Conservation (phyloP, 2,329 filamentous ascomycete species). For the Alternaria dauci region DNA sequence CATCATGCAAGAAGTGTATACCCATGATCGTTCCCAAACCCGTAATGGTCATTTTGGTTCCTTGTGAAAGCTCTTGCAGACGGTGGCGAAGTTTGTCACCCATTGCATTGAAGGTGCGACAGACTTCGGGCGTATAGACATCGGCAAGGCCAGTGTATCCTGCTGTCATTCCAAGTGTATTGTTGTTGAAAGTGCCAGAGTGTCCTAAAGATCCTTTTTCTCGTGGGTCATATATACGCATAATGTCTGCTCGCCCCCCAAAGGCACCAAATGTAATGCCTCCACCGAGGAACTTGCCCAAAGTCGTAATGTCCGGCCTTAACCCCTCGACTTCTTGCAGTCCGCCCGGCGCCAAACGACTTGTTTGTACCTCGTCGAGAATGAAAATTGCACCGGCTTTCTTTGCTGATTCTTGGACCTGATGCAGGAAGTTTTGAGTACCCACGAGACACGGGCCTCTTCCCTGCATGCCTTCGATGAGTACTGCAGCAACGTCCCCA, state of each 20-base stretch:
- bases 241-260: constrained; percentile 67
- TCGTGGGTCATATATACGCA: constrained; percentile 65
- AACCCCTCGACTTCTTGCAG: constrained; percentile 31
- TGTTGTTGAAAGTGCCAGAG: constrained; percentile 75
- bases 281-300: constrained; percentile 74
- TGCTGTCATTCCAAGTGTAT: constrained; percentile 67
- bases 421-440: constrained; percentile 60
- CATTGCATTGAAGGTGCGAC: constrained; percentile 38
- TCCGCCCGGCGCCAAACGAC: constrained; percentile 31
- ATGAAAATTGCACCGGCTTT: constrained; percentile 67
- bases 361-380: constrained; percentile 66
- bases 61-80: constrained; percentile 38
- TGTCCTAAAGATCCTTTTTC: constrained; percentile 57
- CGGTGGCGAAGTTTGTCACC: constrained; percentile 42
- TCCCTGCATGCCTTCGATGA: constrained; percentile 73
- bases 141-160: constrained; percentile 56
- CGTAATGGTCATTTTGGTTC: constrained; percentile 50
- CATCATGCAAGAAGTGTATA: constrained; percentile 47
- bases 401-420: constrained; percentile 59
- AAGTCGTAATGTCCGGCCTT: constrained; percentile 60
- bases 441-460: constrained; percentile 66
- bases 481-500: constrained; percentile 65
- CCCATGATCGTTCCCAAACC: constrained; percentile 50
- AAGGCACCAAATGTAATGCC: constrained; percentile 73
- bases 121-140: constrained; percentile 40